Base-by-base conservation (phyloP, 208 protist species). In the Leishmania major region DNA sequence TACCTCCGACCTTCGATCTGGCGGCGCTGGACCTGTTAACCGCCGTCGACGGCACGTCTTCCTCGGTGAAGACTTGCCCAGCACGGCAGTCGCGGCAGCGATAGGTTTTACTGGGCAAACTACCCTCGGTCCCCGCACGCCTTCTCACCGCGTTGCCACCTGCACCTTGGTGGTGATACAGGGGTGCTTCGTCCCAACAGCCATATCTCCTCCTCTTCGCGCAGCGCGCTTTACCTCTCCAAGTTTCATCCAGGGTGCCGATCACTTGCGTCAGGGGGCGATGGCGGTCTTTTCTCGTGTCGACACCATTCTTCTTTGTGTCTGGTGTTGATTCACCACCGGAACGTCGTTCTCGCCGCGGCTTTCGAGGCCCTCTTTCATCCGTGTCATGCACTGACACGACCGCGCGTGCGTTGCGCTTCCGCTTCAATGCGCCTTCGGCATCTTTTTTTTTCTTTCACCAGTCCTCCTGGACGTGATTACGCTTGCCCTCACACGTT, bases 151-250 rank as follows among this genome's bases (percentile, higher is more conserved):
- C 77, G 75, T 69, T 84, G 11, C 45, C 67, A 49, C 4, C 2
- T 84, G 4, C 43, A 71, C 6, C n/a, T 84, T 4, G 67, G 66
- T 13, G 53, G 19, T 0, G 3, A 51, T 8, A 69, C 37, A 28
- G 81, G 76, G n/a, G 28, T 77, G 66, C 31, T 79, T 40, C 81
- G 66, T 7, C 81, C 81, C 22, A 35, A 35, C 35, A 77, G 67
- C 66, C 35, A 75, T 15, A 49, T 84, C 17, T 74, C 47, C 19
- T 81, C 77, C 31, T 81, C 78, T 60, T 13, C 71, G 0, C 55
- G 60, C 31, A 78, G 59, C 37, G 73, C 77, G 31, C 77, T 86
- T 55, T 86, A 73, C 13, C 17, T 76, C 28, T 79, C 72, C 19
- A 35, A 84, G 45, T 53, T 22, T 17, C 40, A 7, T 55, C 28